These are phyloP conservation scores for Lactarius deliciosus DNA, from an alignment of 768 basidiomycete genomes.

Conservation along the genomic window DNA sequence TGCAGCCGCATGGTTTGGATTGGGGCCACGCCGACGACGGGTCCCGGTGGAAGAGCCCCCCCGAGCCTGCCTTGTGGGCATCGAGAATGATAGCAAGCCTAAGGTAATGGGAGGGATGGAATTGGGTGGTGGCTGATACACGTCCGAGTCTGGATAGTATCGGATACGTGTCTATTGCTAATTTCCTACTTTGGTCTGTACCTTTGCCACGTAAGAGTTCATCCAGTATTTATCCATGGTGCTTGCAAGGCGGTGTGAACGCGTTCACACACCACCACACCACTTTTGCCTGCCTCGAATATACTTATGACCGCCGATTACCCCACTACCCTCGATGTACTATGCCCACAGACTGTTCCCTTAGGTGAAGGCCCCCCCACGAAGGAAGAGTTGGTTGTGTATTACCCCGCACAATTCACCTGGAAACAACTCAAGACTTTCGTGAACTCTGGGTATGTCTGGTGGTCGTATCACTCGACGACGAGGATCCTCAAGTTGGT, in stretches of 20 bases:
- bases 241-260: too few species aligned
- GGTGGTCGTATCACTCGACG: neutral
- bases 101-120: neutral
- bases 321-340: neutral
- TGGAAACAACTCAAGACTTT: constrained; percentile 76
- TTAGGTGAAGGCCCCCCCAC: constrained; percentile 65
- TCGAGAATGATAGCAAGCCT: neutral
- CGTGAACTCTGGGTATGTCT: constrained; percentile 68
- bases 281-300: too few species aligned
- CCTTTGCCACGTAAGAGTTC: neutral
- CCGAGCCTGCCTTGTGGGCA: constrained; percentile 13
- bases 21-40: neutral
- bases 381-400: constrained; percentile 56
- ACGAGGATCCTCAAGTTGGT: neutral
- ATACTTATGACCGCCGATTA: constrained; percentile 5
- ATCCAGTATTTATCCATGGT: too few species aligned
- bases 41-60: neutral
- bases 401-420: constrained; percentile 76
- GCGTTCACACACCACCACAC: too few species aligned
- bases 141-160: neutral
- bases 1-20: neutral
- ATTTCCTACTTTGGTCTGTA: neutral
- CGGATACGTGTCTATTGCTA: too few species aligned
- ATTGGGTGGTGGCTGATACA: neutral
- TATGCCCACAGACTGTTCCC: constrained; percentile 36